Base-by-base conservation (phyloP, 1,284 basidiomycete genomes). In the Sphagnurus paluster region DNA sequence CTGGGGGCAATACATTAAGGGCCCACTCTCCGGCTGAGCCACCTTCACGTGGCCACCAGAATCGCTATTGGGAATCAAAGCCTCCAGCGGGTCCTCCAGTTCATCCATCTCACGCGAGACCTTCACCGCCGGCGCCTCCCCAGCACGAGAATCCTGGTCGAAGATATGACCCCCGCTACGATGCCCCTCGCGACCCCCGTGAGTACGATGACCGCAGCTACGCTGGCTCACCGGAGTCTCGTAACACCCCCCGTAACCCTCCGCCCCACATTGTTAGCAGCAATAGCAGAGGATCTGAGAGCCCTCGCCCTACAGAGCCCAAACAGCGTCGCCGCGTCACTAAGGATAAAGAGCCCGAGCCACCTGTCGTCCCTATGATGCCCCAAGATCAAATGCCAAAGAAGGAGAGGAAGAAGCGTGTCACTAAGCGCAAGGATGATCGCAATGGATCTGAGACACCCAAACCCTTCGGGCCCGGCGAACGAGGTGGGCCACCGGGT, bases 1-100 rank as follows among this genome's bases (percentile, higher is more conserved):
- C 72, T n/a, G 56, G 41, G 19, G 49, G 57, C n/a, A 39, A 48
- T 6, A 53, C 56, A 32, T 58, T 61, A 24, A 63, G 67, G 16
- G 61, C 58, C 2, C 67, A 70, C 44, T 74, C 69, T 43, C 72
- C 74, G 36, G 75, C 76, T 9, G 74, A 79, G 33, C 71, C 76
- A 4, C 84, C 82, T 0, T 81, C 82, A 8, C 74, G 79, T 17
- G 62, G 68, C 0, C 80, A 79, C 42, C 63, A 63, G 2, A 55
- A 58, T 9, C 57, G 73, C 19, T 72, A 71, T 52, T 75, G 75
- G 73, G 74, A 77, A 16, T 55, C 63, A 10, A 74, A 74, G 53
- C 66, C 67, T 23, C 57, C 63, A 6, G 56, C 61, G 2, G 55
- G 60, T 28, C 52, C 50, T 29, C 49, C 64, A 38, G 44, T 54